Conservation (phyloP, 129 eudicot genomes). For the Flaveria sonorensis region DNA sequence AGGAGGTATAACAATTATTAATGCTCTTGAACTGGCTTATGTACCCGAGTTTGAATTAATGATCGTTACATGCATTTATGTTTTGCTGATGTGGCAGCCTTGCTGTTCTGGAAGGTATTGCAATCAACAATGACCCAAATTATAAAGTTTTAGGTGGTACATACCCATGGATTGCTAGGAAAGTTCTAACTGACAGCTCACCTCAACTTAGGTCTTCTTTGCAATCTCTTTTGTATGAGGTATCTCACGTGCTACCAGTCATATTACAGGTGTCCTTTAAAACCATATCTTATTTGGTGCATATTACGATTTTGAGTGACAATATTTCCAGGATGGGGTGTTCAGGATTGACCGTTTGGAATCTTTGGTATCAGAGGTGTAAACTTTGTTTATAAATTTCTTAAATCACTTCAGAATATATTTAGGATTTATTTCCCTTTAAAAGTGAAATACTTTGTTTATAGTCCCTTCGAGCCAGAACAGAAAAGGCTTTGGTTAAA, state of each 20-base stretch:
- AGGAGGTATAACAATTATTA: constrained; percentile 74
- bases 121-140: constrained; percentile 73
- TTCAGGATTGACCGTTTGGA: constrained; percentile 95
- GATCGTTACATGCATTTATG: constrained; percentile 4
- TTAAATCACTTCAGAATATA: not conserved
- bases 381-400: constrained; percentile 1
- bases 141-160: constrained; percentile 97
- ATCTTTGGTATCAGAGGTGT: constrained; percentile 86
- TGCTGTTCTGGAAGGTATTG: constrained; percentile 98
- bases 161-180: constrained; percentile 98
- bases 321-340: constrained; percentile 60
- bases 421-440: constrained; percentile 14
- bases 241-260: constrained; percentile 27
- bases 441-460: constrained; percentile 37
- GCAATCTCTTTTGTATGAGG: constrained; percentile 86
- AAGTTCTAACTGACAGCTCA: constrained; percentile 85
- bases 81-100: constrained; percentile 57
- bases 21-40: constrained; percentile 6
- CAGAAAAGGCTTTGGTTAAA: constrained; percentile 56
- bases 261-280: not conserved
- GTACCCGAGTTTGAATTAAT: constrained; percentile 2
- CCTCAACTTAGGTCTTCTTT: constrained; percentile 84
- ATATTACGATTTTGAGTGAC: constrained; percentile 6
- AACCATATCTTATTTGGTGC: not conserved
- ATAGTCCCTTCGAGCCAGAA: constrained; percentile 85